Conservation (phyloP, 202 grass and related monocot genomes). For the Digitaria exilis region DNA sequence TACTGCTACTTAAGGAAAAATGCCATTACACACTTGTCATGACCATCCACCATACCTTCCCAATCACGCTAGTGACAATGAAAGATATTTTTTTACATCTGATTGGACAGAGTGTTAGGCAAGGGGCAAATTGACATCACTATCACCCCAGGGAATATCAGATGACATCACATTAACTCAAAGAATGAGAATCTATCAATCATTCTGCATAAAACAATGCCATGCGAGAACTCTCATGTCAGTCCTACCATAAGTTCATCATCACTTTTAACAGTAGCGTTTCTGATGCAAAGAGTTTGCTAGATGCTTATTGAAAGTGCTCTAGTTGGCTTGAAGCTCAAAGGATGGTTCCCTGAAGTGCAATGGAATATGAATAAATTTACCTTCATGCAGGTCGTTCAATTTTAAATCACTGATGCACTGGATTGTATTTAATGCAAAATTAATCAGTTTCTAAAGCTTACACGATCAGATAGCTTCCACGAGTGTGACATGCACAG, state of each 20-base stretch:
- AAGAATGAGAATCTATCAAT: slow-evolving; percentile 26
- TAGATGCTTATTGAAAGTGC: slow-evolving; percentile 10
- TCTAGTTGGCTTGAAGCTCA: slow-evolving; percentile 12
- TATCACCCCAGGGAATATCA: slow-evolving; percentile 41
- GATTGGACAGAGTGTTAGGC: slow-evolving; percentile 49
- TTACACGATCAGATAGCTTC: slow-evolving; percentile 21
- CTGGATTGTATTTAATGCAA: slow-evolving; percentile 13
- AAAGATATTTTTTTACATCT: slow-evolving; percentile 25
- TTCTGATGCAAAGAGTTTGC: slow-evolving; percentile 25
- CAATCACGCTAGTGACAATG: neutral
- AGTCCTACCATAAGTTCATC: slow-evolving; percentile 33
- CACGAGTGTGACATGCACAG: neutral
- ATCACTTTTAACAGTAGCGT: slow-evolving; percentile 27
- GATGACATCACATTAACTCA: slow-evolving; percentile 41
- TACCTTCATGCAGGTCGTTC: neutral
- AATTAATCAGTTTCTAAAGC: slow-evolving; percentile 17
- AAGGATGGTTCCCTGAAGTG: neutral
- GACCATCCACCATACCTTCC: slow-evolving; percentile 7
- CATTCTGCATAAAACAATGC: slow-evolving; percentile 20
- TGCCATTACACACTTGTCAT: slow-evolving; percentile 28
- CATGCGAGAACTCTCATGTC: neutral
- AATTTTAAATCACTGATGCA: neutral
- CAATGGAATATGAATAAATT: slow-evolving; percentile 17
- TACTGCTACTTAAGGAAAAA: slow-evolving; percentile 19
- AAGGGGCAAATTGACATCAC: slow-evolving; percentile 34